These are phyloP conservation scores for Russula sp. DNA, from an alignment of 768 basidiomycete species.

Conservation along the genomic window DNA sequence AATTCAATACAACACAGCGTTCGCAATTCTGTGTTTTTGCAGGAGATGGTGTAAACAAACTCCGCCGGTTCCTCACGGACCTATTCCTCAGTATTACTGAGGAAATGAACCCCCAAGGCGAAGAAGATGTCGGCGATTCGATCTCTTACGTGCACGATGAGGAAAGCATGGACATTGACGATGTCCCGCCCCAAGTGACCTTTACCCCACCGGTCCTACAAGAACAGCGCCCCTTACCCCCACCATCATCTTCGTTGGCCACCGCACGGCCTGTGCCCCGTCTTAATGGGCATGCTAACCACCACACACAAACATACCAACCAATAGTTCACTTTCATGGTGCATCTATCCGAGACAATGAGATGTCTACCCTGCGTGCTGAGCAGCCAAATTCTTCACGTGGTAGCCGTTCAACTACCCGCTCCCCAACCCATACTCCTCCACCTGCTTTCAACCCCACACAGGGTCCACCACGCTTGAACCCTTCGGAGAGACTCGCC, in stretches of 20 bases:
- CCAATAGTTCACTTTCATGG: slow-evolving; percentile 20
- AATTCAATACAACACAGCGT: slow-evolving; percentile 87
- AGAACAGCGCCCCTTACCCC: slow-evolving; percentile 7
- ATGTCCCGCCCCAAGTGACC: slow-evolving; percentile 29
- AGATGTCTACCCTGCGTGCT: slow-evolving; percentile 23
- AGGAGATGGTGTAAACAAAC: slow-evolving; percentile 77
- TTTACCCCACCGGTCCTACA: slow-evolving; percentile 11
- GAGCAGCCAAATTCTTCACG: slow-evolving; percentile 33
- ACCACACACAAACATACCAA: slow-evolving; percentile 3
- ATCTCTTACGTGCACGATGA: slow-evolving; percentile 39
- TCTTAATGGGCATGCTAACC: slow-evolving; percentile 15
- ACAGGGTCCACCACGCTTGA: slow-evolving; percentile 40
- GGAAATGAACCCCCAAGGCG: slow-evolving; percentile 38
- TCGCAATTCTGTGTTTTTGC: slow-evolving; percentile 95
- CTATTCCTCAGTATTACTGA: slow-evolving; percentile 72
- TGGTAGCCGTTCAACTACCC: slow-evolving; percentile 19
- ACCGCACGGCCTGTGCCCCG: slow-evolving; percentile 6
- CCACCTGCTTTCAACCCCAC: slow-evolving; percentile 31
- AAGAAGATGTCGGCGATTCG: slow-evolving; percentile 56
- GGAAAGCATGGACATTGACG: slow-evolving; percentile 31
- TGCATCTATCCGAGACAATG: slow-evolving; percentile 37
- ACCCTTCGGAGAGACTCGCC: slow-evolving; percentile 36
- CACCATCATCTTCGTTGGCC: background rate
- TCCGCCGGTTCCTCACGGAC: slow-evolving; percentile 74
- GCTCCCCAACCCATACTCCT: slow-evolving; percentile 22